Conservation (phyloP, 1,284 basidiomycete genomes). For the Cystobasidium sp. region DNA sequence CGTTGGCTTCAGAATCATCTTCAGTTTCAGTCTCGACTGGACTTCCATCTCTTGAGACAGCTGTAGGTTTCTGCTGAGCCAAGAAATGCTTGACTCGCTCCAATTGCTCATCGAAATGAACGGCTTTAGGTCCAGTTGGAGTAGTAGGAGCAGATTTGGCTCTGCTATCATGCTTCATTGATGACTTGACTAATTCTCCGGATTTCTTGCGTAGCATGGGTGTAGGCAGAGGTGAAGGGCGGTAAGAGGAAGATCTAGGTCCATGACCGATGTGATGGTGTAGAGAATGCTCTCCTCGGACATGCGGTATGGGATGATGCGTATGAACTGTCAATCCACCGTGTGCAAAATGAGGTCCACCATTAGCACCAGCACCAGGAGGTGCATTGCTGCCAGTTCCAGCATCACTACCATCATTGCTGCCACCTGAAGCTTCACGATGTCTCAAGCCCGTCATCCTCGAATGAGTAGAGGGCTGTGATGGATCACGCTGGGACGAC, state of each 20-base stretch:
- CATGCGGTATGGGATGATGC: conserved; percentile 18
- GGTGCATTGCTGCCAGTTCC: not conserved
- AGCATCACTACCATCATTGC: not conserved
- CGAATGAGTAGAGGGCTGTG: conserved; percentile 17
- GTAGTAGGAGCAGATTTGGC: conserved; percentile 71
- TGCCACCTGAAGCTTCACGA: conserved; percentile 17
- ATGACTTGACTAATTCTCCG: conserved; percentile 87
- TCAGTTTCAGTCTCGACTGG: conserved; percentile 79
- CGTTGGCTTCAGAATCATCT: conserved; percentile 57
- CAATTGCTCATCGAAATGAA: conserved; percentile 89
- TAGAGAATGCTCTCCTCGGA: not conserved
- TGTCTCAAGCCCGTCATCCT: conserved; percentile 16
- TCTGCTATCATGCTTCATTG: conserved; percentile 73
- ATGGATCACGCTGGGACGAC: not conserved
- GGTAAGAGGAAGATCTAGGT: conserved; percentile 31
- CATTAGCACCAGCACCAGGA: not conserved
- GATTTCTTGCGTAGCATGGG: conserved; percentile 81
- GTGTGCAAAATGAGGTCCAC: conserved; percentile 7
- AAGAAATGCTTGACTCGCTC: conserved; percentile 93
- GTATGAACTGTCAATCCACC: conserved; percentile 26
- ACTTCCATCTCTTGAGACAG: conserved; percentile 87
- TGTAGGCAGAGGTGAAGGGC: conserved; percentile 37
- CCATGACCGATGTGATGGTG: conserved; percentile 6
- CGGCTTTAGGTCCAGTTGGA: conserved; percentile 73
- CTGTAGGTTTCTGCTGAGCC: conserved; percentile 88